Evolutionary conservation across 179 eudicot species (phyloP).

Genomic region (Amaranthus tricolor): DNA sequence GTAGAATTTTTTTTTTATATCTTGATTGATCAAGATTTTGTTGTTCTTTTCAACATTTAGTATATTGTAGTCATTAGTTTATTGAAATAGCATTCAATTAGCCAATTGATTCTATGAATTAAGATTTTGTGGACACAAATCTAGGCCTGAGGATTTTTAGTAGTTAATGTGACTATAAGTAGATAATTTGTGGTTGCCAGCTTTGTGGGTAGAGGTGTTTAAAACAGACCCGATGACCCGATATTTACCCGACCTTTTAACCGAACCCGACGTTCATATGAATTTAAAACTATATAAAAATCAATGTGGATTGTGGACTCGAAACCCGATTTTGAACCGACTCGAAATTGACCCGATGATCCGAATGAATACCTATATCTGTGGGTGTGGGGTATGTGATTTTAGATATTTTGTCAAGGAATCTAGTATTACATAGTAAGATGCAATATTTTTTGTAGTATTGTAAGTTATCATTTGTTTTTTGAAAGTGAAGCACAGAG

Average conservation of each 20-base stretch:
- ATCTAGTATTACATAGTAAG: neutral
- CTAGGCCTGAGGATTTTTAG: neutral
- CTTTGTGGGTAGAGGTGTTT: neutral
- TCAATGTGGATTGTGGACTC: too few species aligned
- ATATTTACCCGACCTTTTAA: too few species aligned
- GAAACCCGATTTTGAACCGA: too few species aligned
- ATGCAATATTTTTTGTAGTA: neutral
- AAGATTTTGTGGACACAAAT: neutral
- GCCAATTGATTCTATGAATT: neutral
- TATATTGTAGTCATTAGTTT: neutral
- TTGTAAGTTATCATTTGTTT: neutral
- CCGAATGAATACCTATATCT: too few species aligned
- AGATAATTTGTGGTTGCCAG: neutral
- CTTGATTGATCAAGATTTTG: neutral
- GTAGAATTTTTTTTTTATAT: constrained; percentile 29
- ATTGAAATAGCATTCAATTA: neutral
- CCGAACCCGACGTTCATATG: too few species aligned
- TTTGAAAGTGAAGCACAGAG: neutral
- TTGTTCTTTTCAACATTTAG: neutral
- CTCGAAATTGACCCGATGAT: too few species aligned
- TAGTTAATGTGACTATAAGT: neutral
- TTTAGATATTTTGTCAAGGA: neutral
- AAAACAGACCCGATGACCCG: too few species aligned
- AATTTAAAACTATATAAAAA: too few species aligned
- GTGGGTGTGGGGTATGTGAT: too few species aligned